Conservation (phyloP, 2,329 filamentous ascomycete genomes). For the Amesomyces nigricolor region DNA sequence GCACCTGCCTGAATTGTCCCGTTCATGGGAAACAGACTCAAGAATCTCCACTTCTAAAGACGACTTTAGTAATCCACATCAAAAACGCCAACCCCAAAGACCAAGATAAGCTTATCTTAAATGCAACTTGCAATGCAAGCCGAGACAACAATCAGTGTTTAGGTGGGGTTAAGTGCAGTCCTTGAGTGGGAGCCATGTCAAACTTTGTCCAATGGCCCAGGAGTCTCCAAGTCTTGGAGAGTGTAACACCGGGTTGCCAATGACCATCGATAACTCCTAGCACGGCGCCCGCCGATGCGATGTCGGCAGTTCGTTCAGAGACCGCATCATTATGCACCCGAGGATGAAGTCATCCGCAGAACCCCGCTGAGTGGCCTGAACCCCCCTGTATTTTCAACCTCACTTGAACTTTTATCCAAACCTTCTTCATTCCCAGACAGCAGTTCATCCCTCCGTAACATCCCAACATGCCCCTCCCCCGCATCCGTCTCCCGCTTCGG, state of each 20-base stretch:
- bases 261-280: neutral
- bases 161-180: neutral
- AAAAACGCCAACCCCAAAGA: neutral
- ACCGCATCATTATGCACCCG: too few relatives aligned
- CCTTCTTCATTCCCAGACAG: too few relatives aligned
- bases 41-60: neutral
- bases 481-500: constrained; percentile 10
- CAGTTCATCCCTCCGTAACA: neutral
- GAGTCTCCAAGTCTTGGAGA: too few relatives aligned
- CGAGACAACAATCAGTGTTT: neutral
- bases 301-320: neutral
- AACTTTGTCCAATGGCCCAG: too few relatives aligned
- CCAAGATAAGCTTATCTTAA: constrained; percentile 10
- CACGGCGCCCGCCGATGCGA: neutral
- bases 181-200: too few relatives aligned
- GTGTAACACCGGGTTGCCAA: too few relatives aligned
- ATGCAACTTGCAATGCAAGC: constrained; percentile 2
- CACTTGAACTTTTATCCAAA: too few relatives aligned
- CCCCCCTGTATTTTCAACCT: neutral
- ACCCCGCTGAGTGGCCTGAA: neutral
- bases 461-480: constrained; percentile 16
- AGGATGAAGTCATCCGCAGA: neutral
- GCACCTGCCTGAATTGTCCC: too few relatives aligned
- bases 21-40: too few relatives aligned
- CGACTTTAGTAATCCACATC: constrained; percentile 1